These are phyloP conservation scores for Aurinia saxatilis DNA, from an alignment of 345 rosid species.

Conservation along the genomic window DNA sequence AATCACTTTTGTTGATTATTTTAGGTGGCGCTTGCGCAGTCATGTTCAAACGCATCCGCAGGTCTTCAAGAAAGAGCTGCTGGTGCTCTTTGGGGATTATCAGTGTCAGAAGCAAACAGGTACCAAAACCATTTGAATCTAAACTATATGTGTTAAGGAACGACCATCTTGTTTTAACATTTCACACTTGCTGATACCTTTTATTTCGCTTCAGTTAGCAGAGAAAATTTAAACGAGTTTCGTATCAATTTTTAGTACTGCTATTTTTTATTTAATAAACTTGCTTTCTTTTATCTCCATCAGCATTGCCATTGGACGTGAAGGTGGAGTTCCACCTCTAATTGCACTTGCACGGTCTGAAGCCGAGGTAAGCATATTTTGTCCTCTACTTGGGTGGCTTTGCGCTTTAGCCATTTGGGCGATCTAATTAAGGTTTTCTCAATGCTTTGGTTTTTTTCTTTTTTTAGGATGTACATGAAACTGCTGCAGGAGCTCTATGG, in stretches of 20 bases:
- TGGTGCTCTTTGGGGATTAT: slow-evolving; percentile 96
- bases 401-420: background rate
- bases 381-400: background rate
- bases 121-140: slow-evolving; percentile 16
- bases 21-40: slow-evolving; percentile 81
- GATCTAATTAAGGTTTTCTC: background rate
- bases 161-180: background rate
- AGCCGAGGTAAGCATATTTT: slow-evolving; percentile 45
- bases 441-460: slow-evolving; percentile 1
- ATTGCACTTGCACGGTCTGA: slow-evolving; percentile 64
- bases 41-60: slow-evolving; percentile 74
- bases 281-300: background rate
- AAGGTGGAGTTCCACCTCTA: slow-evolving; percentile 74
- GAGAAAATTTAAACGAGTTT: background rate
- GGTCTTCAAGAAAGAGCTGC: slow-evolving; percentile 99
- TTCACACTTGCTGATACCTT: background rate
- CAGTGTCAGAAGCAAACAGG: slow-evolving; percentile 92
- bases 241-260: background rate
- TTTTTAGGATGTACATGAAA: slow-evolving; percentile 81
- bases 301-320: slow-evolving; percentile 75
- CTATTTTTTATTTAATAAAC: background rate
- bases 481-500: slow-evolving; percentile 90
- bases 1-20: slow-evolving; percentile 16
- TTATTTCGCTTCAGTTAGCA: background rate
- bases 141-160: background rate